Percentiles rank a stretch among this genome's conserved stretches.
phyloP scores from a whole-genome alignment of 768 basidiomycete genomes.

The Mycena epipterygia region DNA sequence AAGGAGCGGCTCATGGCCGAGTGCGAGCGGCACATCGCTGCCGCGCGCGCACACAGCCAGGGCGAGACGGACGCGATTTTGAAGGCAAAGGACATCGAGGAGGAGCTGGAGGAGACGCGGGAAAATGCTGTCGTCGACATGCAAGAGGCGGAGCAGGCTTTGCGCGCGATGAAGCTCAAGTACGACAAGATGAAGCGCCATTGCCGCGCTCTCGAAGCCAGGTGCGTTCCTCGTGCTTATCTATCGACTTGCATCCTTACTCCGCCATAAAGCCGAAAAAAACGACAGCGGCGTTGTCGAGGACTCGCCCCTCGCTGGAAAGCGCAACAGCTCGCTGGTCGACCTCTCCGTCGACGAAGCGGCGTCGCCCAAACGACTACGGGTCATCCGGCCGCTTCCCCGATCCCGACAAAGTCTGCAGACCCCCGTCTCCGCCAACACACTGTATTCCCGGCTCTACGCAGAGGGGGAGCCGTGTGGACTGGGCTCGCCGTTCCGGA shows the following conservation, averaged over 20 bases:
- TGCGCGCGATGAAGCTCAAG: constrained; percentile 25
- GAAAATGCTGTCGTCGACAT: background rate
- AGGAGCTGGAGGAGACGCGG: constrained; percentile 2
- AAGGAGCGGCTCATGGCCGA: constrained; percentile 59
- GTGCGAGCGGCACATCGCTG: constrained; percentile 56
- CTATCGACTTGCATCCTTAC: background rate
- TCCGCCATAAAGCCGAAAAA: background rate
- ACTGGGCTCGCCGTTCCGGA: constrained; percentile 20
- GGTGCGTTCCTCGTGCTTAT: constrained; percentile 12
- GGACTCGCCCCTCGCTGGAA: background rate
- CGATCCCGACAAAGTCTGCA: constrained; percentile 19
- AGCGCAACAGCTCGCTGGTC: constrained; percentile 24
- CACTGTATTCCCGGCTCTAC: no score
- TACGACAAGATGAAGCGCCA: constrained; percentile 40
- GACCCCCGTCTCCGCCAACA: background rate
- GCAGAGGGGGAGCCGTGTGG: no score
- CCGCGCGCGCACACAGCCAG: constrained; percentile 46
- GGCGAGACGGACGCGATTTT: constrained; percentile 43
- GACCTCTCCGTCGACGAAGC: constrained; percentile 17
- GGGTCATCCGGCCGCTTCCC: constrained; percentile 33
- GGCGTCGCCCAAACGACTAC: constrained; percentile 31
- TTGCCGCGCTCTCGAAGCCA: constrained; percentile 26
- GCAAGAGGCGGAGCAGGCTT: constrained; percentile 24
- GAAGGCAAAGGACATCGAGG: constrained; percentile 31
- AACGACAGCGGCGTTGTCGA: background rate